A percentile compares a stretch with the other conserved stretches of the same genome.
phyloP scores from a whole-genome alignment of 805 yeast species.

The Vanderwaltozyma tropicalis region DNA sequence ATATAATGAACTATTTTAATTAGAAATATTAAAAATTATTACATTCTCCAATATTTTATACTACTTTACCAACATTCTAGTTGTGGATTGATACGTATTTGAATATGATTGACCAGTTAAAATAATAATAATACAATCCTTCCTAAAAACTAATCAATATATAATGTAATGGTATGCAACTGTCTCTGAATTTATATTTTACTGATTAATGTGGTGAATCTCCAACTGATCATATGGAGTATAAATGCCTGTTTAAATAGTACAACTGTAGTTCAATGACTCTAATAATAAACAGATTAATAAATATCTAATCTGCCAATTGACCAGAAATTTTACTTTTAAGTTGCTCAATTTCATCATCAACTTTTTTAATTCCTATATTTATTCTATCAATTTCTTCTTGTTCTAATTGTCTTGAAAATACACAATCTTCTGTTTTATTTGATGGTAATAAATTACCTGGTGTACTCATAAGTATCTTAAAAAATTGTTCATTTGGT shows the following conservation, averaged over 20 bases:
- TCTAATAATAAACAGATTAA: no score
- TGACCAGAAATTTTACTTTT: constrained; percentile 29
- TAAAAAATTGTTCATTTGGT: constrained; percentile 86
- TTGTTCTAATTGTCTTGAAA: constrained; percentile 45
- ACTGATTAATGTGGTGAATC: background rate
- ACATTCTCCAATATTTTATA: no score
- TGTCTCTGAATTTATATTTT: no score
- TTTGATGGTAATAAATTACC: constrained; percentile 39
- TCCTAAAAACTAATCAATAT: no score
- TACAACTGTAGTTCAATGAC: background rate
- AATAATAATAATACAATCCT: no score
- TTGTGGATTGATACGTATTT: no score
- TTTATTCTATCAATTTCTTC: constrained; percentile 54
- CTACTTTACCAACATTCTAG: no score
- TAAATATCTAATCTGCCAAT: constrained; percentile 7
- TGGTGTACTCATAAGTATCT: constrained; percentile 59
- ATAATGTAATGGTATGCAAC: no score
- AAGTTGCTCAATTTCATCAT: constrained; percentile 34
- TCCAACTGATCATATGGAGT: background rate
- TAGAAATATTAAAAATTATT: no score
- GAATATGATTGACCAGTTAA: no score
- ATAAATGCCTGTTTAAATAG: background rate
- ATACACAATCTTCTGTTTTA: constrained; percentile 31
- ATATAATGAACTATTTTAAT: no score
- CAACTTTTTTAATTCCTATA: constrained; percentile 35